phyloP scores from a whole-genome alignment of 257 asterid genomes.

The Penstemon barbatus region DNA sequence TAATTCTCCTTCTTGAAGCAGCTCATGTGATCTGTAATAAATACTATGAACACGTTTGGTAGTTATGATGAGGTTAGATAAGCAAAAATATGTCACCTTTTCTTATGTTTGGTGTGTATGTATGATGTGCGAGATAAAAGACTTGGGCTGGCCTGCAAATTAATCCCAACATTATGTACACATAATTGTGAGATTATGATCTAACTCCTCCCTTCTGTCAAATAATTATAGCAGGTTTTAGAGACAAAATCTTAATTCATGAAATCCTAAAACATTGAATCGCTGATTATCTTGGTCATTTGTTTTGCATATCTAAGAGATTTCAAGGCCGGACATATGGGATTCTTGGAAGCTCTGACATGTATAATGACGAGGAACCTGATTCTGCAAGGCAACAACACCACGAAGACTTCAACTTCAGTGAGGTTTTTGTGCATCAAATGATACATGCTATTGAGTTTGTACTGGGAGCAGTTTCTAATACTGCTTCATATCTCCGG shows the following conservation, averaged over 20 bases:
- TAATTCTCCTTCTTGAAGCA: neutral
- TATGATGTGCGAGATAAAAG: no score
- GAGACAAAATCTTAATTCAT: neutral
- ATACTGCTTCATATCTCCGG: conserved; percentile 93
- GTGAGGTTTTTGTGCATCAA: conserved; percentile 95
- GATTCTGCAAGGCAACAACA: conserved; percentile 62
- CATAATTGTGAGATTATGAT: no score
- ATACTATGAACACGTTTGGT: no score
- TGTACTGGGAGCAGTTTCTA: conserved; percentile 93
- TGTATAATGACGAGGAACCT: conserved; percentile 64
- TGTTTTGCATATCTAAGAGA: conserved; percentile 52
- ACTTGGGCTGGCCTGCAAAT: no score
- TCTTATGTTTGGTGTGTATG: no score
- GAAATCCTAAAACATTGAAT: conserved; percentile 15
- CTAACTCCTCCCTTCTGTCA: neutral
- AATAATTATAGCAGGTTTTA: neutral
- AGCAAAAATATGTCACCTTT: no score
- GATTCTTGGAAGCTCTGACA: conserved; percentile 73
- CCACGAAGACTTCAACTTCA: conserved; percentile 75
- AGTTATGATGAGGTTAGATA: no score
- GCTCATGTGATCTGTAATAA: conserved; percentile 1
- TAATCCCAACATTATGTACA: no score
- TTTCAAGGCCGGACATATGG: conserved; percentile 89
- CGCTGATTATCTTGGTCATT: conserved; percentile 20
- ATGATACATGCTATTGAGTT: conserved; percentile 95